Percentiles rank a stretch among this genome's conserved stretches.
phyloP scores from a whole-genome alignment of 768 basidiomycete species.

The Hygrocybe punicea region DNA sequence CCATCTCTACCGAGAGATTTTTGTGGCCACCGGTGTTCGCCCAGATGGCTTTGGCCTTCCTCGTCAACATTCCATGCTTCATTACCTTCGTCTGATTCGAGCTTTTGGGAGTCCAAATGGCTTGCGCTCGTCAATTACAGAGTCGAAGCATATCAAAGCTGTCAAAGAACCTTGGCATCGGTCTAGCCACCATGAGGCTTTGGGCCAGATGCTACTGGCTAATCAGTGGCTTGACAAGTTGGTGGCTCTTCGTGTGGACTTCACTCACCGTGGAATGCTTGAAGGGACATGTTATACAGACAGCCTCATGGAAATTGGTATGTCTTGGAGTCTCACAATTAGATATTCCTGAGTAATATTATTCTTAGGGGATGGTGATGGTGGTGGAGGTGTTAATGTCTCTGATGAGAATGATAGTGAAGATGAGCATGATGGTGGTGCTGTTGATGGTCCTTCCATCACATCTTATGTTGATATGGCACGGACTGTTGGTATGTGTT shows the following conservation, averaged over 20 bases:
- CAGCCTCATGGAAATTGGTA: background rate
- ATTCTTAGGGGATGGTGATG: background rate
- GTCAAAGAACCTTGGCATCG: slow-evolving; percentile 37
- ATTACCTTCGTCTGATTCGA: slow-evolving; percentile 15
- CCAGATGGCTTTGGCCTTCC: background rate
- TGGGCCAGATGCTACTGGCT: slow-evolving; percentile 37
- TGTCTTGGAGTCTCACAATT: background rate
- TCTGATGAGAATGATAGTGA: background rate
- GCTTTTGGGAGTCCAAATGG: slow-evolving; percentile 29
- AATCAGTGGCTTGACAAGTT: slow-evolving; percentile 34
- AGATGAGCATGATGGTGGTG: slow-evolving; percentile 3
- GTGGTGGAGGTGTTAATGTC: background rate
- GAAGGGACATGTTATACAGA: background rate
- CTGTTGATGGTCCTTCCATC: background rate
- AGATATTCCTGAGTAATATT: background rate
- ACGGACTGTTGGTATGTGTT: background rate
- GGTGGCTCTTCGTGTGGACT: slow-evolving; percentile 12
- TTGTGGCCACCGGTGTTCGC: slow-evolving; percentile 16
- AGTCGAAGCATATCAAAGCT: slow-evolving; percentile 33
- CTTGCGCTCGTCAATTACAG: slow-evolving; percentile 33
- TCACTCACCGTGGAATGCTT: slow-evolving; percentile 17
- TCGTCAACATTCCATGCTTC: slow-evolving; percentile 11
- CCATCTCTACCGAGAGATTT: slow-evolving; percentile 28
- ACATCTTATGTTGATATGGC: slow-evolving; percentile 2
- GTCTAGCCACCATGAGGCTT: slow-evolving; percentile 29